Evolutionary conservation across 1,284 basidiomycete genomes (phyloP), one percentile per base, ranked within the genome.

Genomic region (Heterobasidion irregulare): DNA sequence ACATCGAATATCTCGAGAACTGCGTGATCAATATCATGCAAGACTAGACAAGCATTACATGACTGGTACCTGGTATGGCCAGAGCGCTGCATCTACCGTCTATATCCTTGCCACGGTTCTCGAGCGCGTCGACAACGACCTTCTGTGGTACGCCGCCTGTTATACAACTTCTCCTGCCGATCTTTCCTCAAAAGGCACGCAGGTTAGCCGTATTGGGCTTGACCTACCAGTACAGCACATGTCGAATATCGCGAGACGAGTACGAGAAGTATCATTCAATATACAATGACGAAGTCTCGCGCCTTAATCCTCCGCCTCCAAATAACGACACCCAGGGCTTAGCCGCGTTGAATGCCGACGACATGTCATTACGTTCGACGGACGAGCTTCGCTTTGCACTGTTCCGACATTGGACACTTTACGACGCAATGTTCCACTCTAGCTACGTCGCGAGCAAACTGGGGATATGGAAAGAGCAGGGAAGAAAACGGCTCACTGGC

Each of bases 361-460:
- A 98, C 67, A 75, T 80, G 55, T 84, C 84, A 35, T 84, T 98
- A 56, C 80, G 91, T 38, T 76, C 83, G 41, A 85, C 83, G 36
- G 92, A 94, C 52, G 94, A 98, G 67, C 75, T 97, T 53, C 80
- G 97, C 10, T 99, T 99, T 69, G 94, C 89, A 70, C 78, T 99
- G 50, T 96, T 97, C 69, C 80, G 96, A 53, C 97, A 99, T 72
- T 99, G 97, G 97, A 97, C 88, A 50, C 71, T 99, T 45, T 98
- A 98, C 67, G 94, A 98, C 65, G 85, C 94, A 10, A 99, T 99
- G 96, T 89, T 90, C 66, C 96, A 99, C 68, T 97, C 94, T 1
- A 89, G 89, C 59, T 99, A 99, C 65, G 89, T 99, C 13, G 96
- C 95, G 1, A 87, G 89, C 46, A 94, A 95, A 69, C 79, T 99